Base-by-base conservation (phyloP, 108 stramenopile genomes). In the Skeletonema grethae region DNA sequence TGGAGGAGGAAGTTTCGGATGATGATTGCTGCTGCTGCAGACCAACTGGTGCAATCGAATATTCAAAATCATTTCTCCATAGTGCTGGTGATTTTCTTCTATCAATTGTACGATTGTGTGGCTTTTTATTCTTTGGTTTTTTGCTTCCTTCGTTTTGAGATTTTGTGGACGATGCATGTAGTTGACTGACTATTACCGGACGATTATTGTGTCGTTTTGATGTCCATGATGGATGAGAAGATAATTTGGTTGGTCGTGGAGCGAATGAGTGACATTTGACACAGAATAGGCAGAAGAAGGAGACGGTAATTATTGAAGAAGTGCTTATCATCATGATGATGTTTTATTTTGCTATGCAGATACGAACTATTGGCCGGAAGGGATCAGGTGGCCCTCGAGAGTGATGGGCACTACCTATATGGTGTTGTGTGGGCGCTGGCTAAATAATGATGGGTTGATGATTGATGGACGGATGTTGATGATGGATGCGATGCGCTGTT, bases 31-130 rank as follows among this genome's bases (percentile, higher is more conserved):
- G 31, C 29, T 8, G 31, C 59, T 11, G 65, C 15, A 38, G 36
- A 11, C 48, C 72, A 65, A 64, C 72, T 11, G 39, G 29, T 41
- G 38, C 34, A 32, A 73, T 68, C 7, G 55, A 56, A 31, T 43
- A 34, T 22, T 69, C 70, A 30, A 83, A 48, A 64, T 86, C 85
- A n/a, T 86, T 61, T 20, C 89, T 65, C 89, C 89, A 90, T 50
- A 90, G 53, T 12, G 89, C 89, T 16, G 89, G 89, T 57, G 82
- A 83, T 61, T 90, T 90, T 38, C 89, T 61, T 34, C 87, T 67
- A 53, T 90, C 73, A 61, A 86, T 72, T 16, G 75, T 39, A 24
- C 70, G 72, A 79, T 80, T 72, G 32, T 69, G 72, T 16, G 73
- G 41, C 38, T 32, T 57, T n/a, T 69, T 67, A 22, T 50, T 50